Evolutionary conservation across 495 filamentous ascomycete genomes (phyloP), one percentile per base, ranked within the genome.

Genomic region (Aspergillus nanangensis): DNA sequence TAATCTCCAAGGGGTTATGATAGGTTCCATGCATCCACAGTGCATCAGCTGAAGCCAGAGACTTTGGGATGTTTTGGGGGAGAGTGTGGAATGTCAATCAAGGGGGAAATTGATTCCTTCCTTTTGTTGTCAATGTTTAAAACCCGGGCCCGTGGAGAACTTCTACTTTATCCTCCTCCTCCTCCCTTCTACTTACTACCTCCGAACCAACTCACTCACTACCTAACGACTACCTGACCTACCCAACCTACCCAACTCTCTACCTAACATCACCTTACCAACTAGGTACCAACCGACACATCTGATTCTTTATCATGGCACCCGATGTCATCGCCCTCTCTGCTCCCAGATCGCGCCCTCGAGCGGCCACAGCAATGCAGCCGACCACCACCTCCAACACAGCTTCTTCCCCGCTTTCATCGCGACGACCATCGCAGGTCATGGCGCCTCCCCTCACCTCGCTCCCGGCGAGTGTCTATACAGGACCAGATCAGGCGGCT

Each of bases 261-360:
- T n/a, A n/a, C n/a, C n/a, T n/a, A n/a, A n/a, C n/a, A n/a, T n/a
- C n/a, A n/a, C n/a, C n/a, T n/a, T n/a, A n/a, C n/a, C n/a, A n/a
- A n/a, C n/a, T n/a, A n/a, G n/a, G n/a, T n/a, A n/a, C n/a, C n/a
- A n/a, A n/a, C n/a, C n/a, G n/a, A n/a, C n/a, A n/a, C n/a, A n/a
- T n/a, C n/a, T n/a, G n/a, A n/a, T n/a, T n/a, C n/a, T n/a, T 17
- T 35, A 50, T 29, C 23, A 81, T 82, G 79, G 65, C 77, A 61
- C 75, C 85, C 22, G 83, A 86, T 47, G 65, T 82, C 44, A 86
- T 79, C 53, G 72, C 82, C 38, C 63, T 77, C 4, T 81, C 79
- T 22, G 74, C 78, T 19, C 72, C 40, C 19, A 48, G 71, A 46
- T 55, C 60, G 11, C 70, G 57, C 32, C 62, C 63, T 47, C 62